Evolutionary conservation across 1,284 basidiomycete genomes (phyloP).

Genomic region (Melanopsichium pennsylvanicum): DNA sequence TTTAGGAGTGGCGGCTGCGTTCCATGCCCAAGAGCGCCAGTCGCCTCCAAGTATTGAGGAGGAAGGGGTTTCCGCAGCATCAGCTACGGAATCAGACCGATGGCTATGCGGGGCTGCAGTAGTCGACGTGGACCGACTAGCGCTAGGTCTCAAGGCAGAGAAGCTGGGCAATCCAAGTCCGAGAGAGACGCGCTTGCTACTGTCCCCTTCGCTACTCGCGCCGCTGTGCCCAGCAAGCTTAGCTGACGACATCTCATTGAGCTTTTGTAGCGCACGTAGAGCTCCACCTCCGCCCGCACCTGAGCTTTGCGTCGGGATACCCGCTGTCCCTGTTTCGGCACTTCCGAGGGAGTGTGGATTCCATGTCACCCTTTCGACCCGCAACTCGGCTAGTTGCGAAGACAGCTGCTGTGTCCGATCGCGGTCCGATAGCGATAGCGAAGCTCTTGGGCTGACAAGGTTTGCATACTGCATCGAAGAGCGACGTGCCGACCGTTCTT

Average conservation of each 20-base stretch:
- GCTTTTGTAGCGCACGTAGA: constrained; percentile 34
- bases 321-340: background rate
- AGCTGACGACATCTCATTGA: constrained; percentile 41
- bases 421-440: constrained; percentile 33
- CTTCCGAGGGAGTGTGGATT: constrained; percentile 4
- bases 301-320: constrained; percentile 3
- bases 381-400: constrained; percentile 27
- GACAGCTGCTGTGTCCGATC: constrained; percentile 25
- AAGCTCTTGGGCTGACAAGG: constrained; percentile 23
- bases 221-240: constrained; percentile 22
- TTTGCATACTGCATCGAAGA: constrained; percentile 19
- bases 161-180: constrained; percentile 37
- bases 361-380: constrained; percentile 38
- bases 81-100: too few relatives aligned
- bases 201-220: constrained; percentile 3
- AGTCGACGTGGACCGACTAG: constrained; percentile 12
- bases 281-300: constrained; percentile 29
- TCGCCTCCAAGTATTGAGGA: constrained; percentile 13
- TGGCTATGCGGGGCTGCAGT: background rate
- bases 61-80: constrained; percentile 2
- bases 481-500: constrained; percentile 12
- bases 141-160: constrained; percentile 19
- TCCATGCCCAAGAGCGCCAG: constrained; percentile 40
- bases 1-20: constrained; percentile 5
- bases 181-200: constrained; percentile 27